A percentile compares a stretch with the other conserved stretches of the same genome.
Evolutionary conservation across 73 alveolate genomes (phyloP).

Genomic region (Breviolum minutum): DNA sequence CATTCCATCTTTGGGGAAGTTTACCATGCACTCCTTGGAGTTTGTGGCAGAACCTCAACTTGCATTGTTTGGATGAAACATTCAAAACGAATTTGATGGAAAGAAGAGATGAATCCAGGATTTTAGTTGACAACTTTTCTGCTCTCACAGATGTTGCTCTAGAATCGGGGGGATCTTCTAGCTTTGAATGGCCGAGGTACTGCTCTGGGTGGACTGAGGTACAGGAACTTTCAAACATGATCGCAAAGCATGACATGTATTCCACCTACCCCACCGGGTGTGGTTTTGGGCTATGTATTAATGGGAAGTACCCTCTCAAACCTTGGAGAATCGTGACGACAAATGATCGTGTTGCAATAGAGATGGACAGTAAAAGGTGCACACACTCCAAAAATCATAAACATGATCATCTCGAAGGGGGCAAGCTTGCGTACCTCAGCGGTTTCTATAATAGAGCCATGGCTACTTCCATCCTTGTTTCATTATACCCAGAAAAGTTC

Average conservation of each 20-base stretch:
- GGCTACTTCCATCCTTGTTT: constrained; percentile 20
- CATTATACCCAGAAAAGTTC: not conserved
- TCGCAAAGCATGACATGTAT: not conserved
- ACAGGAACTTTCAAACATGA: not conserved
- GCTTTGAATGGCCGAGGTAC: constrained; percentile 21
- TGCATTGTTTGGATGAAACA: not conserved
- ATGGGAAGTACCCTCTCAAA: not conserved
- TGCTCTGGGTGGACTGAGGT: constrained; percentile 23
- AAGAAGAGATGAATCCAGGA: not conserved
- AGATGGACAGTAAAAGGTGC: not conserved
- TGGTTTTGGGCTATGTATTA: not conserved
- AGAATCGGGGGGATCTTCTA: not conserved
- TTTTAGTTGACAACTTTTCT: not conserved
- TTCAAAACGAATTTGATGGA: not conserved
- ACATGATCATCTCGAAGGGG: constrained; percentile 31
- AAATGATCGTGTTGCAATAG: not conserved
- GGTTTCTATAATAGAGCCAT: constrained; percentile 1
- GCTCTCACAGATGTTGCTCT: not conserved
- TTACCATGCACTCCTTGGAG: constrained; percentile 35
- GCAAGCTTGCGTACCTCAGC: not conserved
- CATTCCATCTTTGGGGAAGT: constrained; percentile 11
- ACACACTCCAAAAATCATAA: not conserved
- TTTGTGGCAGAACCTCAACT: not conserved
- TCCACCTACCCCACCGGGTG: not conserved
- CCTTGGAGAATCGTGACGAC: constrained; percentile 14